Percentiles rank a stretch among this genome's conserved stretches.
Conservation (phyloP, 768 basidiomycete genomes). For the Phylloporus scabripes region DNA sequence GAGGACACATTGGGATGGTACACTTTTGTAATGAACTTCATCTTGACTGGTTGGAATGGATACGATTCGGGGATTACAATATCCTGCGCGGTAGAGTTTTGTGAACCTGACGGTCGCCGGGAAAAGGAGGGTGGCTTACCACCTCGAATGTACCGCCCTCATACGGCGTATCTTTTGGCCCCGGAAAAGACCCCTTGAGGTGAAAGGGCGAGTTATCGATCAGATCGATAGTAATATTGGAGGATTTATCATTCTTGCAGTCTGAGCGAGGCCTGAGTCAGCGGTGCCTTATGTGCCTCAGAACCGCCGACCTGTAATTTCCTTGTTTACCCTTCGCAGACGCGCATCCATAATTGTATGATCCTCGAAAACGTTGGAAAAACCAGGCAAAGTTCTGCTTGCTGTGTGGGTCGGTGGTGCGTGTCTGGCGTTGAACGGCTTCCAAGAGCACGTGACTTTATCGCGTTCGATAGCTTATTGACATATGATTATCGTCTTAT, state of each 20-base stretch:
- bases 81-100: constrained; percentile 46
- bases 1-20: constrained; percentile 96
- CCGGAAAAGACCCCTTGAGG: constrained; percentile 84
- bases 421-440: background rate
- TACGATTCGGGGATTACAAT: constrained; percentile 90
- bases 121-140: constrained; percentile 43
- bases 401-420: background rate
- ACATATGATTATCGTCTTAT: background rate
- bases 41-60: constrained; percentile 92
- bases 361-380: background rate
- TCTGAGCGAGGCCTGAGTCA: constrained; percentile 42
- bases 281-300: background rate
- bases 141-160: constrained; percentile 89
- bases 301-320: constrained; percentile 65
- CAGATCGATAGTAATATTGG: constrained; percentile 80
- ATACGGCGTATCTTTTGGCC: constrained; percentile 91
- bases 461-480: background rate
- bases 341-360: constrained; percentile 70
- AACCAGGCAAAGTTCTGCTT: background rate
- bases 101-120: background rate
- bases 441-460: constrained; percentile 23
- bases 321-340: constrained; percentile 87
- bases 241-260: constrained; percentile 92
- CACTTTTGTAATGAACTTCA: constrained; percentile 97
- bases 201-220: constrained; percentile 89